Conservation (phyloP, 257 asterid genomes). For the Solanum megistacrolobum region DNA sequence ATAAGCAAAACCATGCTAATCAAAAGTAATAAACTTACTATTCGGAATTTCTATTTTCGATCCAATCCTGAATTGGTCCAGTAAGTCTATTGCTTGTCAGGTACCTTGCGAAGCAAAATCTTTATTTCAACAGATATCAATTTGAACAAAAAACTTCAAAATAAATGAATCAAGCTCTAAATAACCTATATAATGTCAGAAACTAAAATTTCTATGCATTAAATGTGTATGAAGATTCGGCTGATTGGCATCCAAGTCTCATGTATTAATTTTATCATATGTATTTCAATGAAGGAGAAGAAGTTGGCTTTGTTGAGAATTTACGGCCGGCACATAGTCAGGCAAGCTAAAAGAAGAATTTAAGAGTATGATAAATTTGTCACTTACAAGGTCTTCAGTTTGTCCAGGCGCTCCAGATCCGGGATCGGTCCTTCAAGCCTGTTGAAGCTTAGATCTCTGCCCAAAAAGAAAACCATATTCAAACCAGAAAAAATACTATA, state of each 20-base stretch:
- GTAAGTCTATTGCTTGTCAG: conserved; percentile 40
- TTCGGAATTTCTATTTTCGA: background rate
- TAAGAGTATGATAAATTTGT: too few relatives aligned
- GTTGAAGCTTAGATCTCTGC: conserved; percentile 65
- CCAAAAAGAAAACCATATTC: background rate
- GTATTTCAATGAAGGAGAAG: background rate
- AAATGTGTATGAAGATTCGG: background rate
- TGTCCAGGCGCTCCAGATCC: too few relatives aligned
- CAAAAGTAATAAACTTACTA: conserved; percentile 16
- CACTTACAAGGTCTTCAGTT: too few relatives aligned
- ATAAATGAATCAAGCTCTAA: background rate
- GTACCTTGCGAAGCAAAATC: conserved; percentile 17
- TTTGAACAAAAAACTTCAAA: background rate
- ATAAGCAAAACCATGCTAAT: background rate
- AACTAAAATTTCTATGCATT: background rate
- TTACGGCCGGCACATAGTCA: background rate
- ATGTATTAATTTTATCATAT: background rate
- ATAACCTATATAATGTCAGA: background rate
- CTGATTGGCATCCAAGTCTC: background rate
- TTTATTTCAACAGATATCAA: background rate
- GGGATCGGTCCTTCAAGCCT: conserved; percentile 24
- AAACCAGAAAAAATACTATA: background rate
- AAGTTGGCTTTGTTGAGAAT: background rate
- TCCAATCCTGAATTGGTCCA: conserved; percentile 36
- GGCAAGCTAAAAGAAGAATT: too few relatives aligned